Base-by-base conservation (phyloP, 306 rosid genomes). In the Vigna reflexopilosa region DNA sequence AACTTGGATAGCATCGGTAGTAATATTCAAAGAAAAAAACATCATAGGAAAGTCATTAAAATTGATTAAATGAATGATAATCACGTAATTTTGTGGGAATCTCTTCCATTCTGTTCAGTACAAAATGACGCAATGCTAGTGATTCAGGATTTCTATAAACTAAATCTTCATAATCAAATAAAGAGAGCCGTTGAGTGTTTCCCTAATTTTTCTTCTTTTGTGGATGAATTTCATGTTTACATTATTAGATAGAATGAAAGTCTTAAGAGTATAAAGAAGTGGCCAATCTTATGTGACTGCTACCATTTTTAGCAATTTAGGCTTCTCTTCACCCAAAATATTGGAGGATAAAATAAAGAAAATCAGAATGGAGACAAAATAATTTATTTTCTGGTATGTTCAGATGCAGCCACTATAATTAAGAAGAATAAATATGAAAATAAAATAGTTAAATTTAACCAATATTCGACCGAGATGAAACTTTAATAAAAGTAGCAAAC, bases 111-210 rank as follows among this genome's bases (percentile, higher is more conserved):
- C 76, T 56, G 56, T 45, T 80, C 12, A 73, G 47, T 55, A 7
- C 57, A 47, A 72, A 55, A 75, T 48, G 34, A 68, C 2, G 77
- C 47, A 69, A 61, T 56, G 82, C 69, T 68, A 42, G 76, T 56
- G 69, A 36, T 78, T 78, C 51, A 3, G 70, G 71, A 49, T 48
- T 40, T 38, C 36, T 50, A 40, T 57, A 48, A 64, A 44, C n/a
- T 19, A 72, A 15, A 26, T 70, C 51, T 80, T 32, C 42, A 36
- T 36, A 36, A 36, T 36, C 42, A 36, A 36, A 36, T 64, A 55
- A 16, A 64, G 55, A 12, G 50, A 72, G 26, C 52, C 3, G 22
- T 67, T 74, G 55, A n/a, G 40, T n/a, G 32, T 34, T 48, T 71
- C 65, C 34, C 26, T 19, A 34, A 10, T 2, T 7, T 30, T 45